A percentile compares a stretch with the other conserved stretches of the same genome.
Evolutionary conservation across 2,329 filamentous ascomycete species (phyloP).

Genomic region (Acrocalymma vagum): DNA sequence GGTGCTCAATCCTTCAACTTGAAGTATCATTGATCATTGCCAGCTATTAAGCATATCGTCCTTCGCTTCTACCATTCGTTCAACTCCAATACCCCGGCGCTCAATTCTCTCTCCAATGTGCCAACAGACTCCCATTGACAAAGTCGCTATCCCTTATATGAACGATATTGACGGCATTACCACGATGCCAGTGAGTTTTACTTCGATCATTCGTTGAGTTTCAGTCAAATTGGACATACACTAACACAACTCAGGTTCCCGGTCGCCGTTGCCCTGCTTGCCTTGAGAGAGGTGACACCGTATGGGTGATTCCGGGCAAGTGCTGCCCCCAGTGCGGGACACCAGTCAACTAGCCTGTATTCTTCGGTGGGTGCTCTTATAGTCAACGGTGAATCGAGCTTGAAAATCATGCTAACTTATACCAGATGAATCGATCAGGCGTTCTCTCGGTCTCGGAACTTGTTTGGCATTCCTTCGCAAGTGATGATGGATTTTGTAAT

Average conservation of each 20-base stretch:
- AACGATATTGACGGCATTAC: conserved; percentile 39
- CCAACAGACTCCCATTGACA: conserved; percentile 32
- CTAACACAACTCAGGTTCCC: conserved; percentile 48
- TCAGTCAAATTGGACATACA: too few relatives aligned
- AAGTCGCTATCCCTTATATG: conserved; percentile 34
- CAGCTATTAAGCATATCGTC: conserved; percentile 10
- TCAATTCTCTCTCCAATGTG: conserved; percentile 29
- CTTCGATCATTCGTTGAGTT: too few relatives aligned
- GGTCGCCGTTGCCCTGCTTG: conserved; percentile 50
- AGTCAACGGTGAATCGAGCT: too few relatives aligned
- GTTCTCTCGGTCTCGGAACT: conserved; percentile 12
- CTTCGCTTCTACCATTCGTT: conserved; percentile 2
- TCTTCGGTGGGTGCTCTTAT: conserved; percentile 12
- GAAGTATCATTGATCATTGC: conserved; percentile 5
- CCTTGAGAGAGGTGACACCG: conserved; percentile 48
- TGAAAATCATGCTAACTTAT: too few relatives aligned
- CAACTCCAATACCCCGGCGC: conserved; percentile 1
- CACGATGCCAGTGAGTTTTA: conserved; percentile 43
- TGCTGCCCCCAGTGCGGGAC: conserved; percentile 50
- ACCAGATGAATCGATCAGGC: background rate
- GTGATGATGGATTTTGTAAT: conserved; percentile 11
- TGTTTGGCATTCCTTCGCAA: conserved; percentile 14
- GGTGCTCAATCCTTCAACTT: conserved; percentile 1
- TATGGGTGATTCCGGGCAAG: conserved; percentile 52
- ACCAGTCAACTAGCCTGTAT: conserved; percentile 42